These are phyloP conservation scores for Dichotomopilus funicola DNA, from an alignment of 2,329 filamentous ascomycete genomes.

Conservation along the genomic window DNA sequence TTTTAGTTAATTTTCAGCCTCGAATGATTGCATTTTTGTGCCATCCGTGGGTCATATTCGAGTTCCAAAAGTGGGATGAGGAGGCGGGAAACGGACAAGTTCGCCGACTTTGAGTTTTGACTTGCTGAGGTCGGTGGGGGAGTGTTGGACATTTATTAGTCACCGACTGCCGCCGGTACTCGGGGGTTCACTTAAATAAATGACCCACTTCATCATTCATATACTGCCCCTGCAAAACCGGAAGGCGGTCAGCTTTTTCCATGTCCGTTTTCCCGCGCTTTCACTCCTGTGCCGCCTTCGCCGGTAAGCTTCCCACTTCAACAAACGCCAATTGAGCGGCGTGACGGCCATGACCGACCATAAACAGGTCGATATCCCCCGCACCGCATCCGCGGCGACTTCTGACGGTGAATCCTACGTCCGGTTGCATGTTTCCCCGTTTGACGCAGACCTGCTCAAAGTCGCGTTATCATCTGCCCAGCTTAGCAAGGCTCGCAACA, in stretches of 20 bases:
- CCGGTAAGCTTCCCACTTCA: background rate
- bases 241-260: slow-evolving; percentile 4
- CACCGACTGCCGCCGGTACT: background rate
- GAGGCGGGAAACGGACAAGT: too few species aligned
- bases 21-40: too few species aligned
- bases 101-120: too few species aligned
- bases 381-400: background rate
- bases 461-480: slow-evolving; percentile 64
- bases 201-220: background rate
- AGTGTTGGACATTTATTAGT: too few species aligned
- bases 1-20: too few species aligned
- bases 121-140: too few species aligned
- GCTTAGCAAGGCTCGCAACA: slow-evolving; percentile 61
- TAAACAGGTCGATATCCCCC: background rate
- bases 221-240: background rate
- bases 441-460: slow-evolving; percentile 67
- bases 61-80: too few species aligned
- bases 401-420: slow-evolving; percentile 30
- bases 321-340: background rate
- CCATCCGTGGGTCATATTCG: too few species aligned
- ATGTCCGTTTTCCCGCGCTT: background rate
- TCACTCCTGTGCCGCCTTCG: background rate
- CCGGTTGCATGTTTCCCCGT: slow-evolving; percentile 81
- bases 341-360: slow-evolving; percentile 8
- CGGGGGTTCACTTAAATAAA: background rate